Percentiles rank a stretch among this genome's conserved stretches.
These are phyloP conservation scores for Leccinum obscurum DNA, from an alignment of 768 basidiomycete species.

Conservation along the genomic window DNA sequence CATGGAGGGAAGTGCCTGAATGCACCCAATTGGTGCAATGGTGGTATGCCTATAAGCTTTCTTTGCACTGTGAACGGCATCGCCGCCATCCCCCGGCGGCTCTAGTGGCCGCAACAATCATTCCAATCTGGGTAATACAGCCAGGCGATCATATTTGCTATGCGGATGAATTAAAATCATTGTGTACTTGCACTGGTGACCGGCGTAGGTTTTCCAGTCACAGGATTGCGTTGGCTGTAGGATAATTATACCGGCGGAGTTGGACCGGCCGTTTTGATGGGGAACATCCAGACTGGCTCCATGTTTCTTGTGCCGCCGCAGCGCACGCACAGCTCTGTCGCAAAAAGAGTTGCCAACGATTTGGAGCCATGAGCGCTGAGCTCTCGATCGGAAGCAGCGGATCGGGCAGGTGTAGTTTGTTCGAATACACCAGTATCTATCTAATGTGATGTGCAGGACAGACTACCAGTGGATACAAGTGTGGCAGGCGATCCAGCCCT, in stretches of 20 bases:
- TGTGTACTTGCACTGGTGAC: not conserved
- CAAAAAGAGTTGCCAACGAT: not conserved
- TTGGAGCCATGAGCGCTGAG: no score
- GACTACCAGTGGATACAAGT: not conserved
- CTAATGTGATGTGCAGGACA: not conserved
- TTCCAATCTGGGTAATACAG: not conserved
- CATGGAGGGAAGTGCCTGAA: not conserved
- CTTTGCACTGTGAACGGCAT: not conserved
- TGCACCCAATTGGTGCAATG: not conserved
- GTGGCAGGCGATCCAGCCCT: not conserved
- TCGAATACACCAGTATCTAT: not conserved
- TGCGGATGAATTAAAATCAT: not conserved
- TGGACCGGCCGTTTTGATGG: not conserved
- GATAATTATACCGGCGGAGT: not conserved
- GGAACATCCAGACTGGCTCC: not conserved
- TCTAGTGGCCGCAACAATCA: not conserved
- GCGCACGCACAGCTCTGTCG: not conserved
- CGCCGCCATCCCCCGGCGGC: not conserved
- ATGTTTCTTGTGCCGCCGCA: not conserved
- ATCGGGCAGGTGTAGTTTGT: no score
- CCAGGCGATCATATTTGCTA: constrained; percentile 2
- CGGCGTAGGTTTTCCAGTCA: not conserved
- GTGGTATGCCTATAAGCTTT: not conserved
- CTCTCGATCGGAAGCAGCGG: no score
- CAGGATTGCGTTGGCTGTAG: not conserved